Evolutionary conservation across 2,329 filamentous ascomycete genomes (phyloP).

Genomic region (Aspergillus costaricaensis): DNA sequence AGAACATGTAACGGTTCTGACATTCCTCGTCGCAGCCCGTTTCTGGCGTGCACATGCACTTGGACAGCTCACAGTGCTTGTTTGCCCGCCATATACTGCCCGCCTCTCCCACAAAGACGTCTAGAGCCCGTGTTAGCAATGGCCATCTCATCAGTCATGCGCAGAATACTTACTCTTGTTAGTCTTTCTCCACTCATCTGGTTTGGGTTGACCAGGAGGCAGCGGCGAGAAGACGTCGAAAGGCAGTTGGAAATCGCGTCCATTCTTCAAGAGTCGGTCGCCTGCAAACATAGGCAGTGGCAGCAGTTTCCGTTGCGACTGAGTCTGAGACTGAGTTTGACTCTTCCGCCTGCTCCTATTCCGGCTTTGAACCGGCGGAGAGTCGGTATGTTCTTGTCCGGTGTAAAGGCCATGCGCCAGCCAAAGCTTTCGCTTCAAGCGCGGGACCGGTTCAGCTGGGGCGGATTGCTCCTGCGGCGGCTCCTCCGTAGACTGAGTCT

Average conservation of each 20-base stretch:
- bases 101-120: slow-evolving; percentile 87
- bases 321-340: slow-evolving; percentile 28
- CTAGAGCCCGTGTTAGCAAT: slow-evolving; percentile 52
- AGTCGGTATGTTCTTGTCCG: slow-evolving; percentile 66
- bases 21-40: slow-evolving; percentile 86
- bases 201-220: slow-evolving; percentile 82
- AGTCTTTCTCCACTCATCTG: slow-evolving; percentile 88
- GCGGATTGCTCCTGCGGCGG: slow-evolving; percentile 23
- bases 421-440: slow-evolving; percentile 68
- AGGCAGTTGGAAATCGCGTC: slow-evolving; percentile 83
- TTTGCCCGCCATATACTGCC: slow-evolving; percentile 77
- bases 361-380: slow-evolving; percentile 52
- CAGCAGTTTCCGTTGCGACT: slow-evolving; percentile 52
- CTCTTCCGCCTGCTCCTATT: slow-evolving; percentile 43
- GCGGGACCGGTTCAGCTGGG: slow-evolving; percentile 25
- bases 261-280: slow-evolving; percentile 67
- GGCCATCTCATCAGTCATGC: not conserved
- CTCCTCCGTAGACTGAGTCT: slow-evolving; percentile 23
- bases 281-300: slow-evolving; percentile 80
- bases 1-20: slow-evolving; percentile 94
- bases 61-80: slow-evolving; percentile 71
- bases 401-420: slow-evolving; percentile 81
- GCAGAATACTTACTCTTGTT: slow-evolving; percentile 71
- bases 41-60: slow-evolving; percentile 75
- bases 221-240: slow-evolving; percentile 88